These are phyloP conservation scores for Imleria badia DNA, from an alignment of 768 basidiomycete species.

Conservation along the genomic window DNA sequence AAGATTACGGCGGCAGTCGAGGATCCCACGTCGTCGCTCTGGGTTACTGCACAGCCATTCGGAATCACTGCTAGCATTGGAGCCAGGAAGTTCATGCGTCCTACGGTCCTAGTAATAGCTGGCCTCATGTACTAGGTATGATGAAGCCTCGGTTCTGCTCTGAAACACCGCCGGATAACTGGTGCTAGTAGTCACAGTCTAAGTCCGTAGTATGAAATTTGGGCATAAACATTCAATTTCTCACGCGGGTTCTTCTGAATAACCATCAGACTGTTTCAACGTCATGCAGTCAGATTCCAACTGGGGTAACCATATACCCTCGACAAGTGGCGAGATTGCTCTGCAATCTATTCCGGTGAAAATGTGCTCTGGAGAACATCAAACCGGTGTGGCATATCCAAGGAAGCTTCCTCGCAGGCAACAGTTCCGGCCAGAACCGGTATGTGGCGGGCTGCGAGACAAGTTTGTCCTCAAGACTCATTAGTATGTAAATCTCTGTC, in stretches of 20 bases:
- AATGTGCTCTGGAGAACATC: neutral
- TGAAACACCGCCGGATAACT: neutral
- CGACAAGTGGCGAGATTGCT: neutral
- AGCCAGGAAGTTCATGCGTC: no score
- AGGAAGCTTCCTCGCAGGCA: constrained; percentile 8
- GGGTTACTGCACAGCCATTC: no score
- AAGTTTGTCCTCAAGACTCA: neutral
- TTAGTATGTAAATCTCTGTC: neutral
- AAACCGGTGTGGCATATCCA: neutral
- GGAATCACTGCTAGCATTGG: no score
- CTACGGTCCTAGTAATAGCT: no score
- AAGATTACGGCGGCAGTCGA: no score
- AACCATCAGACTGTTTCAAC: neutral
- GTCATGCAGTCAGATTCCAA: no score
- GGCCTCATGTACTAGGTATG: no score
- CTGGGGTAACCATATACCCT: neutral
- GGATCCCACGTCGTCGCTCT: no score
- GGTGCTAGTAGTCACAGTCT: no score
- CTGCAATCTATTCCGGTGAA: neutral
- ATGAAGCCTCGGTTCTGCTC: neutral
- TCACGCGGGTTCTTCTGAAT: neutral
- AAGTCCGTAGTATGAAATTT: no score
- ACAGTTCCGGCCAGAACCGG: constrained; percentile 16
- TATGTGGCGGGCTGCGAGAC: neutral
- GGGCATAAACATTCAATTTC: no score